Evolutionary conservation across 129 eudicot genomes (phyloP), one percentile per base, ranked within the genome.

Genomic region (Tagetes patula): DNA sequence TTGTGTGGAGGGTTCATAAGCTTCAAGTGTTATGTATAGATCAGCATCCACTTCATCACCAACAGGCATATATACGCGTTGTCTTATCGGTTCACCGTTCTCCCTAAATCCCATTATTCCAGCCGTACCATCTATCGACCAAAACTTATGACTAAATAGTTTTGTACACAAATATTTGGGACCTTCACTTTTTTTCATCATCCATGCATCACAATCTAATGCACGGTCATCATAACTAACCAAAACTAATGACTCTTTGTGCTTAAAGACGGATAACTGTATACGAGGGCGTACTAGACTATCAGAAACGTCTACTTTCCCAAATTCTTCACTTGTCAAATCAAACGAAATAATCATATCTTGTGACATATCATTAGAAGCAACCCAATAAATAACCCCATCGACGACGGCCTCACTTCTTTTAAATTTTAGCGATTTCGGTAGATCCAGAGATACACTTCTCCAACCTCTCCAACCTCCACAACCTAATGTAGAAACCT

Each of bases 271-370:
- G 36, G 6, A 8, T 27, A 54, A 34, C 5, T 8, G 5, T 54
- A 11, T 27, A 40, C 48, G 8, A 20, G 27, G 27, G 27, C 27
- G 27, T 20, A 20, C 27, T 20, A 20, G 27, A 20, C 27, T 20
- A 20, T 20, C 27, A 1, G 61, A 36, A 54, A 54, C 36, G 34
- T 27, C 36, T 27, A 27, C 11, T 6, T 54, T 11, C n/a, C 61
- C 38, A 56, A 58, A 58, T 58, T 58, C 65, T 58, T 58, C 65
- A 58, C 41, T 32, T 32, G 65, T 9, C 41, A 59, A 34, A 33
- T 32, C 65, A 59, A 59, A 59, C 0, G 14, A 58, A 58, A 58
- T 58, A 32, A 58, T 8, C 64, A 2, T 9, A 58, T 32, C 20
- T 2, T 3, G 3, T 9, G 13, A 30, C 2, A 31, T 2, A 1